A percentile compares a stretch with the other conserved stretches of the same genome.
Conservation (phyloP, 139 green algal species). For the Chlamydomonas sp. region DNA sequence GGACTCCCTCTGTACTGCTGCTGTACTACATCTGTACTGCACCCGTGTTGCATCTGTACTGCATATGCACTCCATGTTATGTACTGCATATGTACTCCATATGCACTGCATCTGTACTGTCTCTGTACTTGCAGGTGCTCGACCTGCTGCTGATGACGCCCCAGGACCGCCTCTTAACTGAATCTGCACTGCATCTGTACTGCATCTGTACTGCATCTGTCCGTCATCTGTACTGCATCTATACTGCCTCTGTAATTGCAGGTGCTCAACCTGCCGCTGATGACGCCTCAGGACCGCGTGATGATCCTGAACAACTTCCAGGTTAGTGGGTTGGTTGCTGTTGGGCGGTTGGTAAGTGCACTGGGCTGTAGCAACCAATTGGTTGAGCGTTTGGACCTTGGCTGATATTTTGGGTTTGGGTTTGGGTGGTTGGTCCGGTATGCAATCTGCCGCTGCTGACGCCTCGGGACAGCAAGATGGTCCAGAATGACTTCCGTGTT, state of each 20-base stretch:
- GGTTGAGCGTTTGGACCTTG: no score
- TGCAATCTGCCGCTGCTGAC: no score
- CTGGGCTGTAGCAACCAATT: no score
- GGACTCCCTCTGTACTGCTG: background rate
- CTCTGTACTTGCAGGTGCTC: background rate
- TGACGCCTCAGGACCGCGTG: background rate
- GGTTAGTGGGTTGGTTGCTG: no score
- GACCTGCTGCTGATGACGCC: background rate
- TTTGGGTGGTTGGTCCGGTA: no score
- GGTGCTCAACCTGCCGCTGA: background rate
- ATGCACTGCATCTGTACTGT: background rate
- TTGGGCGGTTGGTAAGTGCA: no score
- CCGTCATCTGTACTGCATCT: background rate
- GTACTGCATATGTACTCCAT: background rate
- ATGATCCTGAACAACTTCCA: no score
- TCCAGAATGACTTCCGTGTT: no score
- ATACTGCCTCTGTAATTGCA: background rate
- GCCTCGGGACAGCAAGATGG: no score
- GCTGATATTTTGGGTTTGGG: no score
- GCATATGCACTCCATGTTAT: slow-evolving; percentile 9
- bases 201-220: background rate
- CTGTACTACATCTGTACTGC: slow-evolving; percentile 4
- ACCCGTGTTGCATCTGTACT: slow-evolving; percentile 2
- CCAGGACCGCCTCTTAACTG: background rate
- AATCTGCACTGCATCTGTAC: slow-evolving; percentile 3